phyloP scores from a whole-genome alignment of 176 grass and related monocot species.

The Carex cristatella region DNA sequence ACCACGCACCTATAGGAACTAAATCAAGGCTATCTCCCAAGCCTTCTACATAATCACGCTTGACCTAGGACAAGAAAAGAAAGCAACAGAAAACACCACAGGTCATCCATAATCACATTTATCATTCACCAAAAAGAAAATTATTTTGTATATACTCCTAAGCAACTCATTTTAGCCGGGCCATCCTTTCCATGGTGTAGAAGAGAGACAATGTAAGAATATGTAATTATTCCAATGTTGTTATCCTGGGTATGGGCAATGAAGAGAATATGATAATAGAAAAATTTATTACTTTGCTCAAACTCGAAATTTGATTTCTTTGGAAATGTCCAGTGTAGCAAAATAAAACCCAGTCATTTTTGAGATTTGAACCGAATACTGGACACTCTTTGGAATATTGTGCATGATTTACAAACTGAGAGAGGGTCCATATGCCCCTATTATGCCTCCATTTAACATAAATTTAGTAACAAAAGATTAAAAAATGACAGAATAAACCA shows the following conservation, averaged over 20 bases:
- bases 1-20: slow-evolving; percentile 85
- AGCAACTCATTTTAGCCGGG: neutral
- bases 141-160: neutral
- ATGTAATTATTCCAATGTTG: neutral
- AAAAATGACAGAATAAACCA: neutral
- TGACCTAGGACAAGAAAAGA: slow-evolving; percentile 45
- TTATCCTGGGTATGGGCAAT: neutral
- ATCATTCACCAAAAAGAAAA: neutral
- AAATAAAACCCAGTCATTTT: neutral
- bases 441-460: no score
- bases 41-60: slow-evolving; percentile 91
- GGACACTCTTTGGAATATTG: neutral
- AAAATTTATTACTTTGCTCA: neutral
- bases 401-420: no score
- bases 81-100: slow-evolving; percentile 4
- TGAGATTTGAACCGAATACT: neutral
- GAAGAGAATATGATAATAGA: neutral
- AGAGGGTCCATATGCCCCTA: no score
- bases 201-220: neutral
- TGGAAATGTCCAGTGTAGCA: neutral
- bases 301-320: neutral
- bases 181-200: neutral
- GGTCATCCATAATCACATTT: slow-evolving; percentile 17
- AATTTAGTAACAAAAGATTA: neutral
- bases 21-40: slow-evolving; percentile 89